phyloP scores from a whole-genome alignment of 176 grass and related monocot species.

The Juncus effusus region DNA sequence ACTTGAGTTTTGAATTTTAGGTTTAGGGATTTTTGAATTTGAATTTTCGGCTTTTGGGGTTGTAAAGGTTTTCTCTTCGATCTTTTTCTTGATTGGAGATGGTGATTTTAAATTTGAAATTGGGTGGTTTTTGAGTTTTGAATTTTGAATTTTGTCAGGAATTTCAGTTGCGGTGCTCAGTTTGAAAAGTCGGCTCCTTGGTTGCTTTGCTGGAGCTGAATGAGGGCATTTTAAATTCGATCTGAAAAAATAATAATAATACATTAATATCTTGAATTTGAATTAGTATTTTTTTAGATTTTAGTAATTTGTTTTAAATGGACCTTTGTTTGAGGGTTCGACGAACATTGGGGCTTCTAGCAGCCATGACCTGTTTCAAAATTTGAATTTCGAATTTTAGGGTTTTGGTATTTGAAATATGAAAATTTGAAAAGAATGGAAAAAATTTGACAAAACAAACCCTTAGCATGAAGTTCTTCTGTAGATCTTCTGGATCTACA shows the following conservation, averaged over 20 bases:
- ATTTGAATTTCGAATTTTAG: neutral
- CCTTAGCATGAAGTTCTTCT: conserved; percentile 74
- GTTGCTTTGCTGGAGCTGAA: conserved; percentile 59
- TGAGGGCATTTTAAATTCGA: conserved; percentile 65
- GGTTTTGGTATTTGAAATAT: neutral
- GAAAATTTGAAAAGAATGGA: neutral
- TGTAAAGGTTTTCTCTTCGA: conserved; percentile 13
- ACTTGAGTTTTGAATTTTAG: neutral
- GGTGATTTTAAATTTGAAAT: conserved; percentile 38
- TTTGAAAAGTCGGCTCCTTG: conserved; percentile 46
- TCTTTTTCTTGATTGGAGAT: conserved; percentile 25
- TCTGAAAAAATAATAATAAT: conserved; percentile 29
- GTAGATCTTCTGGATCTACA: conserved; percentile 63
- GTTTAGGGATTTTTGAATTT: conserved; percentile 30
- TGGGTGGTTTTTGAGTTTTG: conserved; percentile 37
- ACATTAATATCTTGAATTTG: neutral
- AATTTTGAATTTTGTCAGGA: conserved; percentile 33
- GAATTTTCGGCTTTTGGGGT: neutral
- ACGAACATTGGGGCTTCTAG: conserved; percentile 80
- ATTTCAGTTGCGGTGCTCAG: conserved; percentile 48
- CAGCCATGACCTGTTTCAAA: conserved; percentile 62
- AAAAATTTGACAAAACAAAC: conserved; percentile 27
- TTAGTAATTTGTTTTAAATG: conserved; percentile 7
- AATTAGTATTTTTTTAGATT: neutral
- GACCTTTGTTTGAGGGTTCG: conserved; percentile 33